Evolutionary conservation across 257 asterid genomes (phyloP).

Genomic region (Prunella vulgaris): DNA sequence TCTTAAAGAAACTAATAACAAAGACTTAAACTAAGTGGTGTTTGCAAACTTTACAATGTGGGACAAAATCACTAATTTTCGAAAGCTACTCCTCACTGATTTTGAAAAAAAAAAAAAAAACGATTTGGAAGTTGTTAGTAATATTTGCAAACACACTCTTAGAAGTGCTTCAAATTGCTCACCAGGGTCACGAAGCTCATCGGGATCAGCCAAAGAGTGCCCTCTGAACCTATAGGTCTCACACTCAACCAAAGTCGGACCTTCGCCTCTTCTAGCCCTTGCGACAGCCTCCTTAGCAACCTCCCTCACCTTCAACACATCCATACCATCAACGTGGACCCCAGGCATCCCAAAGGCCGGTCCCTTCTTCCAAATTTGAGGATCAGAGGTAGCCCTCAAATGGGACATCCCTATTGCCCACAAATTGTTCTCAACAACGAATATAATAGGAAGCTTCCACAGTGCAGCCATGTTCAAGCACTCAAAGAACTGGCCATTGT

Average conservation of each 20-base stretch:
- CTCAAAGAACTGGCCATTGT: slow-evolving; percentile 94
- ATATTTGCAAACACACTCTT: too few species aligned
- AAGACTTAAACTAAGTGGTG: not conserved
- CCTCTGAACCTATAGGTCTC: slow-evolving; percentile 97
- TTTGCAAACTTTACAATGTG: too few species aligned
- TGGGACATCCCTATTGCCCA: slow-evolving; percentile 99
- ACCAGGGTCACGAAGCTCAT: slow-evolving; percentile 99
- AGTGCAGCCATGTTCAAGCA: slow-evolving; percentile 98
- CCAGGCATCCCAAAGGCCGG: slow-evolving; percentile 99
- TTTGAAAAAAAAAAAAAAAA: too few species aligned
- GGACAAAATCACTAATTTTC: too few species aligned
- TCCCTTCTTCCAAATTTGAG: slow-evolving; percentile 95
- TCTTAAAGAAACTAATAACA: not conserved
- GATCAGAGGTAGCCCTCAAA: slow-evolving; percentile 94
- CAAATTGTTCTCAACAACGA: slow-evolving; percentile 94
- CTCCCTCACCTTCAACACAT: slow-evolving; percentile 94
- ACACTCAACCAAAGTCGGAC: slow-evolving; percentile 93
- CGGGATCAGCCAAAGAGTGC: slow-evolving; percentile 98
- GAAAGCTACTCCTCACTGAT: too few species aligned
- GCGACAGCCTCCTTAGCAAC: slow-evolving; percentile 85
- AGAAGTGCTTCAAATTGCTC: slow-evolving; percentile 24
- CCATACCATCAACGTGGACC: slow-evolving; percentile 97
- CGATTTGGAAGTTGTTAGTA: too few species aligned
- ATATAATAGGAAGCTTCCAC: slow-evolving; percentile 92
- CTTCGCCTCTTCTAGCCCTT: slow-evolving; percentile 95